Percentiles rank a stretch among this genome's conserved stretches.
Evolutionary conservation across 2,329 filamentous ascomycete genomes (phyloP).

Genomic region (Fusarium pseudoanthophilum): DNA sequence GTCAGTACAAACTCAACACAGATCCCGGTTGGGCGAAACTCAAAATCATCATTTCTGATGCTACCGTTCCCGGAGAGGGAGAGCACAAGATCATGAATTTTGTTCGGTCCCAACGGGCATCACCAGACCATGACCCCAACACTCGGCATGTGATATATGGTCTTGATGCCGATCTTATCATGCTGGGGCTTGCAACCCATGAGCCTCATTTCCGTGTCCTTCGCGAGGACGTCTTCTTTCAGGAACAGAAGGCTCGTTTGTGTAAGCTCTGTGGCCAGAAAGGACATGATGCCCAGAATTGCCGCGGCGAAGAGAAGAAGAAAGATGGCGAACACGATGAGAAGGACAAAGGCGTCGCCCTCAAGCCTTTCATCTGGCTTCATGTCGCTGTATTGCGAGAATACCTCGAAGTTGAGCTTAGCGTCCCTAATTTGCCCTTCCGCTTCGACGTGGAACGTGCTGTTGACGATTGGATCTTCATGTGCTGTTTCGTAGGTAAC

Average conservation of each 20-base stretch:
- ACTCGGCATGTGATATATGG: constrained; percentile 98
- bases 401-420: constrained; percentile 90
- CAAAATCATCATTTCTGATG: constrained; percentile 98
- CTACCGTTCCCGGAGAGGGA: constrained; percentile 95
- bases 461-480: constrained; percentile 98
- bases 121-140: constrained; percentile 93
- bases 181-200: constrained; percentile 96
- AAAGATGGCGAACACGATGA: constrained; percentile 84
- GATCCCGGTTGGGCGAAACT: constrained; percentile 95
- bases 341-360: constrained; percentile 74
- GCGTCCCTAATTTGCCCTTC: constrained; percentile 84
- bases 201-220: constrained; percentile 97
- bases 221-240: constrained; percentile 95
- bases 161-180: constrained; percentile 97
- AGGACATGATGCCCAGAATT: constrained; percentile 89
- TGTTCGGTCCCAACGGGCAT: constrained; percentile 89
- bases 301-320: constrained; percentile 80
- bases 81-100: constrained; percentile 99
- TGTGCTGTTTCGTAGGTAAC: constrained; percentile 99
- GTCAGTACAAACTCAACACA: constrained; percentile 95
- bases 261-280: constrained; percentile 93
- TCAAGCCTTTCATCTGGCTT: constrained; percentile 98
- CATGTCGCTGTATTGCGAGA: constrained; percentile 92
- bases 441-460: constrained; percentile 93
- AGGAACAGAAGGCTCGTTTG: constrained; percentile 82